A percentile compares a stretch with the other conserved stretches of the same genome.
Evolutionary conservation across 2,329 filamentous ascomycete genomes (phyloP).

Genomic region (Nannizziopsis arthrosporioides): DNA sequence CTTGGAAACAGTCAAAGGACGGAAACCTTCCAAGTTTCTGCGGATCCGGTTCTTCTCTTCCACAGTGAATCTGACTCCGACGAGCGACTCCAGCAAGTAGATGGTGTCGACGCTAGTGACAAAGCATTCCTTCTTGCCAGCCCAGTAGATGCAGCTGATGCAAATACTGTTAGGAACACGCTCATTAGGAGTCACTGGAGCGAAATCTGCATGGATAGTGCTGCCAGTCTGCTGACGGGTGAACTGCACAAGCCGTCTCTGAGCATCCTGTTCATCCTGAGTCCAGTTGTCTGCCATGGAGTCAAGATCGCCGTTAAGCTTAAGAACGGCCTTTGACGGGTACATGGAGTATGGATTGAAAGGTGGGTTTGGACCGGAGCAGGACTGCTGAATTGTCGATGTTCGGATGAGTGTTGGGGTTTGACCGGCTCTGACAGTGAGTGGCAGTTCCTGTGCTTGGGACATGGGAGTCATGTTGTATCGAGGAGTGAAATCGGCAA

Average conservation of each 20-base stretch:
- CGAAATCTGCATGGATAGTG: constrained; percentile 69
- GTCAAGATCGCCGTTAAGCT: constrained; percentile 75
- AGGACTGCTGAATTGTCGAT: constrained; percentile 49
- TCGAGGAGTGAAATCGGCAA: constrained; percentile 34
- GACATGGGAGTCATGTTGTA: constrained; percentile 31
- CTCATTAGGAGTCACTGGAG: constrained; percentile 65
- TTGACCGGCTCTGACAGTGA: constrained; percentile 32
- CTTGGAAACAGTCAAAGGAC: constrained; percentile 86
- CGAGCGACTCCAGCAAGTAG: constrained; percentile 79
- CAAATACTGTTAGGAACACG: constrained; percentile 75
- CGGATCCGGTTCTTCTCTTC: constrained; percentile 98
- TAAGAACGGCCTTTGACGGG: constrained; percentile 70
- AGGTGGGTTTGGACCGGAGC: constrained; percentile 37
- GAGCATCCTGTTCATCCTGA: constrained; percentile 63
- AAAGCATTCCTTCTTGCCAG: constrained; percentile 77
- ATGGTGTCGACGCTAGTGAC: constrained; percentile 97
- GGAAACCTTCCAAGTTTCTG: constrained; percentile 87
- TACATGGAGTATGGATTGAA: constrained; percentile 75
- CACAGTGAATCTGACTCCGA: constrained; percentile 77
- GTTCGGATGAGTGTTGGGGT: constrained; percentile 56
- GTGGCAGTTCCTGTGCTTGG: constrained; percentile 33
- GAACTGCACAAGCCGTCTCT: constrained; percentile 80
- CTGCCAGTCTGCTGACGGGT: constrained; percentile 69
- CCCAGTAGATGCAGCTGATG: constrained; percentile 97
- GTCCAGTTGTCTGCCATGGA: constrained; percentile 77